Conservation (phyloP, 495 filamentous ascomycete species). For the Tuber melanosporum region DNA sequence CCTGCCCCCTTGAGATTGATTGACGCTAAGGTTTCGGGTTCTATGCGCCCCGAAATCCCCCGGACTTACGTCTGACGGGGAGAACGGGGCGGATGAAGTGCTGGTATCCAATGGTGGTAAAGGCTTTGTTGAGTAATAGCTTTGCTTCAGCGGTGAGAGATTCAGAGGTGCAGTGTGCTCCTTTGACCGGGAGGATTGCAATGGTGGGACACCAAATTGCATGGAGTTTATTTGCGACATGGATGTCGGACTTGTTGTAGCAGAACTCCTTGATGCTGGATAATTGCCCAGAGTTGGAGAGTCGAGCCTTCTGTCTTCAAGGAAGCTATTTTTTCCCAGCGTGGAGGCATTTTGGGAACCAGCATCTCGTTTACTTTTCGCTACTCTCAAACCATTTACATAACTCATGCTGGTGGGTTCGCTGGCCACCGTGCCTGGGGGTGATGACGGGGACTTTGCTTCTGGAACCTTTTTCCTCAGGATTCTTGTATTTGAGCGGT, state of each 20-base stretch:
- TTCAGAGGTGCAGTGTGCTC: background rate
- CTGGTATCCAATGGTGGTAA: background rate
- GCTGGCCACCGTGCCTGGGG: background rate
- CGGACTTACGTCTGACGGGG: background rate
- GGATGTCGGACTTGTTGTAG: background rate
- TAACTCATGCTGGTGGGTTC: background rate
- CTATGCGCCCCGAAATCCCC: background rate
- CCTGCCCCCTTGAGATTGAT: background rate
- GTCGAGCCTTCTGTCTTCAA: background rate
- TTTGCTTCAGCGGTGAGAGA: background rate
- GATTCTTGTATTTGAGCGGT: background rate
- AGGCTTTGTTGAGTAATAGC: background rate
- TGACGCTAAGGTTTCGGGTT: background rate
- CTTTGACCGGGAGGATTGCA: background rate
- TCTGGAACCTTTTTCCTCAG: constrained; percentile 5
- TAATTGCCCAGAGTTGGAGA: background rate
- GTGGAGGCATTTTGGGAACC: background rate
- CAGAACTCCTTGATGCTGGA: background rate
- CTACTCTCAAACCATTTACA: background rate
- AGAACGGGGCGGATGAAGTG: background rate
- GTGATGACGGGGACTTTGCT: background rate
- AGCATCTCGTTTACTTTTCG: background rate
- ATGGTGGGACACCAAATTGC: background rate
- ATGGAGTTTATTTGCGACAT: background rate
- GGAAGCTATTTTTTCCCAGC: background rate